A percentile compares a stretch with the other conserved stretches of the same genome.
Conservation (phyloP, 305 asterid genomes). For the Solanum hybrid region DNA sequence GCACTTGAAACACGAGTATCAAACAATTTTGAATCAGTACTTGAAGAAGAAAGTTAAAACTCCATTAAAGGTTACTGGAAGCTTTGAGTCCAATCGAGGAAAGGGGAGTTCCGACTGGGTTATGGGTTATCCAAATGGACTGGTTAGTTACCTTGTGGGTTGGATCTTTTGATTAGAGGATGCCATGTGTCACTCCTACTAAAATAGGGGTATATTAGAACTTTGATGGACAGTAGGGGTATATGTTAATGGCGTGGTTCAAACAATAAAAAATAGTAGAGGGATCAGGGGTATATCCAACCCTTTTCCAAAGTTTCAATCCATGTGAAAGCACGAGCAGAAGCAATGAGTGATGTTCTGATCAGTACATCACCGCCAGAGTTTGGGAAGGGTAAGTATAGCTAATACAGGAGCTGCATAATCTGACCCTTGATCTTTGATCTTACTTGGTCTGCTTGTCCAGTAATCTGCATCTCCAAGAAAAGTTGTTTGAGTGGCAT, state of each 20-base stretch:
- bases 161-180: neutral
- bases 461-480: neutral
- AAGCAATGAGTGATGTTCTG: neutral
- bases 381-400: neutral
- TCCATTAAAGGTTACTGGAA: neutral
- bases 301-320: neutral
- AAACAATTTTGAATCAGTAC: neutral
- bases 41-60: neutral
- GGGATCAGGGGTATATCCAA: neutral
- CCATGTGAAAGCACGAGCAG: neutral
- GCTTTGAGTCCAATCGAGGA: neutral
- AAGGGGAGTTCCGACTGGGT: neutral
- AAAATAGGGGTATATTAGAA: neutral
- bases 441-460: neutral
- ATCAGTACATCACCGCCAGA: neutral
- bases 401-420: neutral
- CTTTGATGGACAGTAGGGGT: neutral
- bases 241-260: neutral
- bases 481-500: neutral
- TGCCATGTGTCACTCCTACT: neutral
- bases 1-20: neutral
- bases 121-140: neutral
- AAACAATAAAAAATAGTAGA: neutral
- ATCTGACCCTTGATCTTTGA: neutral
- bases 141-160: neutral